Evolutionary conservation across 805 yeast species (phyloP).

Genomic region (Starmerella etchellsii): DNA sequence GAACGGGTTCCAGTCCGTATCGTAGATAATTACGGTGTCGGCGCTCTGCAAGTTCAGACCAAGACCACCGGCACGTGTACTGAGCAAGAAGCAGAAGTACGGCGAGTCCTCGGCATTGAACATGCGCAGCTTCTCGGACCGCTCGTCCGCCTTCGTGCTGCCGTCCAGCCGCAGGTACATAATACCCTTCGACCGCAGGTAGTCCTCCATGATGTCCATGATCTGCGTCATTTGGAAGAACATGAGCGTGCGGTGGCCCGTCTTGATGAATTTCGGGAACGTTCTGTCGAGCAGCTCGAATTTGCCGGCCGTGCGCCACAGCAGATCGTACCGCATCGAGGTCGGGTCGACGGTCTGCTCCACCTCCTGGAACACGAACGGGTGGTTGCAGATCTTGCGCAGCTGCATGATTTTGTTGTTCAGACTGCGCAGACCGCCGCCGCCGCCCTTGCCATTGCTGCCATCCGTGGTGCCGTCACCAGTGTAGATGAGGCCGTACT

Average conservation of each 20-base stretch:
- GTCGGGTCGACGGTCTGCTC: conserved; percentile 71
- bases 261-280: conserved; percentile 68
- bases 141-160: conserved; percentile 88
- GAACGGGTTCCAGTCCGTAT: conserved; percentile 98
- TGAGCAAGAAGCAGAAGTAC: conserved; percentile 72
- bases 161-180: conserved; percentile 88
- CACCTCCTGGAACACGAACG: conserved; percentile 89
- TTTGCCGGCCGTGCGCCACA: conserved; percentile 93
- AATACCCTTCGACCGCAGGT: conserved; percentile 53
- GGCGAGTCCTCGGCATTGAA: conserved; percentile 81
- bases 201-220: conserved; percentile 98
- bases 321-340: conserved; percentile 50
- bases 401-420: conserved; percentile 94
- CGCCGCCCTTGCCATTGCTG: conserved; percentile 15
- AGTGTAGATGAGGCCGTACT: conserved; percentile 65
- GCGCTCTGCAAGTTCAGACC: conserved; percentile 95
- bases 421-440: conserved; percentile 60
- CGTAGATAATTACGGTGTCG: conserved; percentile 92
- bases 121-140: conserved; percentile 62
- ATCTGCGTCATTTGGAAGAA: conserved; percentile 98
- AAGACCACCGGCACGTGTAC: conserved; percentile 97
- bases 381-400: conserved; percentile 93
- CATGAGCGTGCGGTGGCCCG: conserved; percentile 83
- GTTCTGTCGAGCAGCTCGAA: conserved; percentile 83
- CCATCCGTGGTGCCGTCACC: conserved; percentile 31